Evolutionary conservation across 2,329 filamentous ascomycete species (phyloP).

Genomic region (Clarireedia hainanense): DNA sequence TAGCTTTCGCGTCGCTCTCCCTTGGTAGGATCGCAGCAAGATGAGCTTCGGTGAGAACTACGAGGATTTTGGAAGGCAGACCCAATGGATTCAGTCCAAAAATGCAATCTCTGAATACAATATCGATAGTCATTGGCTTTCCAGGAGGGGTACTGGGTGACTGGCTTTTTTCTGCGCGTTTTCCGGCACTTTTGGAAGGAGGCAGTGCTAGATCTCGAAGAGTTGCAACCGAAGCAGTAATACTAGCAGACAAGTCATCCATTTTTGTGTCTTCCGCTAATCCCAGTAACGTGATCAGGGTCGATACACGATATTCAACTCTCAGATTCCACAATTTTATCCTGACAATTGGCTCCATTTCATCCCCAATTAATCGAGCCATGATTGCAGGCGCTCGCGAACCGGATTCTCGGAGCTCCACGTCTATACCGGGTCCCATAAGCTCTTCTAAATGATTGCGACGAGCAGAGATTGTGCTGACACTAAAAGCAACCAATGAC

Average conservation of each 20-base stretch:
- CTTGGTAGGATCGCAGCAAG: conserved; percentile 61
- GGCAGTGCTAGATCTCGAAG: conserved; percentile 57
- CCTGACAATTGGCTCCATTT: conserved; percentile 86
- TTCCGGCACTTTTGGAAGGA: conserved; percentile 15
- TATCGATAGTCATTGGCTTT: conserved; percentile 59
- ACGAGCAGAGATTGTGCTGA: conserved; percentile 53
- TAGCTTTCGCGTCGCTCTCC: conserved; percentile 54
- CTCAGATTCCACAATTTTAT: conserved; percentile 77
- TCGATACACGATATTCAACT: conserved; percentile 83
- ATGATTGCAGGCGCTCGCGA: conserved; percentile 62
- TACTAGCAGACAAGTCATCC: conserved; percentile 65
- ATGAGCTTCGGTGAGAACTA: conserved; percentile 72
- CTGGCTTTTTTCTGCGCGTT: conserved; percentile 3
- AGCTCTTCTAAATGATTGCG: conserved; percentile 66
- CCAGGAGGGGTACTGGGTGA: conserved; percentile 17
- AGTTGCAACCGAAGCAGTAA: conserved; percentile 74
- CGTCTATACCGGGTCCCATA: conserved; percentile 44
- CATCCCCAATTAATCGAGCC: conserved; percentile 84
- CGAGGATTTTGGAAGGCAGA: conserved; percentile 63
- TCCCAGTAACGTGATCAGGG: conserved; percentile 70
- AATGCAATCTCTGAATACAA: conserved; percentile 75
- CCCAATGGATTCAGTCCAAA: conserved; percentile 78
- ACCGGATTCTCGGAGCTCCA: conserved; percentile 22
- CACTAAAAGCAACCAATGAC: conserved; percentile 69
- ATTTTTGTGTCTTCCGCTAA: conserved; percentile 58